Evolutionary conservation across 495 filamentous ascomycete species (phyloP).

Genomic region (Penicillium turbatum): DNA sequence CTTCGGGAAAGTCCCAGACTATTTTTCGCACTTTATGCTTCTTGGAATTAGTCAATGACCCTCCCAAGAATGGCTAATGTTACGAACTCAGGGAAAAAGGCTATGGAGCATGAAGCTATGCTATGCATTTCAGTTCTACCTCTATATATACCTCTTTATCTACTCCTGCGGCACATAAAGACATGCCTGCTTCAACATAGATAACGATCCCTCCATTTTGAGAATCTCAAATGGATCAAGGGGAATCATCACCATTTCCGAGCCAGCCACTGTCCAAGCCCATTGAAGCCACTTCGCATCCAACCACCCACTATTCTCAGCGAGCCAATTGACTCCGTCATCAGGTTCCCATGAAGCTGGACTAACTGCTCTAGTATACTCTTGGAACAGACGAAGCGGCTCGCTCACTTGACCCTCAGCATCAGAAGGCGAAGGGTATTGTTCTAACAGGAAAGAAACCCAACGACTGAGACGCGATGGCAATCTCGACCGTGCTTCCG

Average conservation of each 20-base stretch:
- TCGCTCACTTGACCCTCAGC: constrained; percentile 24
- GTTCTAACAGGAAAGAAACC: constrained; percentile 35
- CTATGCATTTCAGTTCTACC: neutral
- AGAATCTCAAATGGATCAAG: constrained; percentile 36
- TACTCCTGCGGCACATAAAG: constrained; percentile 40
- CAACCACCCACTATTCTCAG: constrained; percentile 35
- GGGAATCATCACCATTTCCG: constrained; percentile 38
- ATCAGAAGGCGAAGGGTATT: constrained; percentile 29
- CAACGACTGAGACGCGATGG: constrained; percentile 34
- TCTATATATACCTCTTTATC: neutral
- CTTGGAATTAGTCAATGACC: too few relatives aligned
- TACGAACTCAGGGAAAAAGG: too few relatives aligned
- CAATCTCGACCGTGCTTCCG: constrained; percentile 15
- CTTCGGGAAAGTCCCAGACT: too few relatives aligned
- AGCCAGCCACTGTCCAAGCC: constrained; percentile 37
- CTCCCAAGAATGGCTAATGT: too few relatives aligned
- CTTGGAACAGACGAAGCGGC: constrained; percentile 21
- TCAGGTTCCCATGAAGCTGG: constrained; percentile 7
- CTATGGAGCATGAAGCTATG: neutral
- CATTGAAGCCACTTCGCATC: constrained; percentile 41
- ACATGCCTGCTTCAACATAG: constrained; percentile 34
- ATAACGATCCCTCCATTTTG: constrained; percentile 19
- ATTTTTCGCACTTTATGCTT: too few relatives aligned
- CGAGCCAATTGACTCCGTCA: constrained; percentile 21
- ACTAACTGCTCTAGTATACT: constrained; percentile 13